These are phyloP conservation scores for Spathaspora arborariae DNA, from an alignment of 805 yeast genomes.

Conservation along the genomic window DNA sequence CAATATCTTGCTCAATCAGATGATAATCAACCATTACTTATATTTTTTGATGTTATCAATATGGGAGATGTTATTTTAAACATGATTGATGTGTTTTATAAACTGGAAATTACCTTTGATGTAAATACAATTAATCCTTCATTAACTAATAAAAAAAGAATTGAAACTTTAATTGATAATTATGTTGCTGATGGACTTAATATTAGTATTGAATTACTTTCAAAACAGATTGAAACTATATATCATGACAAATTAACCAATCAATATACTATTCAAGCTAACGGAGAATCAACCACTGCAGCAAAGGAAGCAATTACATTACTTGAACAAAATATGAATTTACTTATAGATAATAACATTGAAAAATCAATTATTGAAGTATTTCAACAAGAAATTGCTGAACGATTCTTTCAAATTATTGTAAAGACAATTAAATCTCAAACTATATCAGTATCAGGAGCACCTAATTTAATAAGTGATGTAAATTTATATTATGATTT, in stretches of 20 bases:
- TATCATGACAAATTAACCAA: slow-evolving; percentile 46
- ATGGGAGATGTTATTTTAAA: slow-evolving; percentile 91
- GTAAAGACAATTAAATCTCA: slow-evolving; percentile 73
- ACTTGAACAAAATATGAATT: slow-evolving; percentile 64
- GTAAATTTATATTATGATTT: slow-evolving; percentile 76
- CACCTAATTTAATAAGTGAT: slow-evolving; percentile 77
- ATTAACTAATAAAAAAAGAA: slow-evolving; percentile 71
- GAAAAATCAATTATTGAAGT: slow-evolving; percentile 87
- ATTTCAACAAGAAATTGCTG: slow-evolving; percentile 91
- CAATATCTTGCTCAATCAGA: slow-evolving; percentile 65
- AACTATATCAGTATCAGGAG: slow-evolving; percentile 75
- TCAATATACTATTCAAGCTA: slow-evolving; percentile 1
- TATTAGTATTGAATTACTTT: slow-evolving; percentile 84
- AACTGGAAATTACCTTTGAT: slow-evolving; percentile 75
- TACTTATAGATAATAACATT: slow-evolving; percentile 70
- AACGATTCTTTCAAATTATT: slow-evolving; percentile 71
- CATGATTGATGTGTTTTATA: slow-evolving; percentile 86
- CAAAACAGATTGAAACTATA: slow-evolving; percentile 71
- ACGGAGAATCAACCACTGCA: slow-evolving; percentile 49
- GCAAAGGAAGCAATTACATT: slow-evolving; percentile 61
- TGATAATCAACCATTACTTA: slow-evolving; percentile 76
- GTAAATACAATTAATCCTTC: slow-evolving; percentile 77
- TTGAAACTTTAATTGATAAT: slow-evolving; percentile 80
- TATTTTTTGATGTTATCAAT: slow-evolving; percentile 87
- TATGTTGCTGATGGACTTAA: slow-evolving; percentile 91